These are phyloP conservation scores for Geranium brycei DNA, from an alignment of 345 rosid genomes.

Conservation along the genomic window DNA sequence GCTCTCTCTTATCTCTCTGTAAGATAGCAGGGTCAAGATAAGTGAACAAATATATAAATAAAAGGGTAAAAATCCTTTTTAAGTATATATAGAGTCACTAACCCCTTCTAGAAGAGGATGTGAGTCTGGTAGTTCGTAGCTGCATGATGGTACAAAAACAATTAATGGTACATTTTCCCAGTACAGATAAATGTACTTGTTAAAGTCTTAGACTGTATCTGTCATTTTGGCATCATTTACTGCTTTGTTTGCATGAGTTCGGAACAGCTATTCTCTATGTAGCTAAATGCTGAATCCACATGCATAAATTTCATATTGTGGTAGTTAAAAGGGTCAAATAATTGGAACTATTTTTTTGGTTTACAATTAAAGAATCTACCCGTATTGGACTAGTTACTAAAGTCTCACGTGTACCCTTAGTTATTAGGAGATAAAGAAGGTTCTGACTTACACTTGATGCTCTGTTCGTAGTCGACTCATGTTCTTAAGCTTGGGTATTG, in stretches of 20 bases:
- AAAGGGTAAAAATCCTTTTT: background rate
- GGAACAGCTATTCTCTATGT: no score
- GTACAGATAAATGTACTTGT: background rate
- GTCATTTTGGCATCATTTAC: background rate
- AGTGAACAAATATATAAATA: background rate
- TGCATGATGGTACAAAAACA: slow-evolving; percentile 11
- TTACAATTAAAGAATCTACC: background rate
- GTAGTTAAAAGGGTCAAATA: background rate
- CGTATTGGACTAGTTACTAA: background rate
- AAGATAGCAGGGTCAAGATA: background rate
- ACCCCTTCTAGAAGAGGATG: slow-evolving; percentile 41
- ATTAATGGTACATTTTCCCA: background rate
- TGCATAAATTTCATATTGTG: background rate
- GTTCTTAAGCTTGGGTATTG: slow-evolving; percentile 70
- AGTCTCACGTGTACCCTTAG: background rate
- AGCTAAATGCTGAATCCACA: no score
- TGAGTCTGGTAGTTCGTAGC: slow-evolving; percentile 48
- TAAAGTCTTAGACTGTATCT: background rate
- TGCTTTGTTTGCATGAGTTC: no score
- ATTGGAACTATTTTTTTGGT: background rate
- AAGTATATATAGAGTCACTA: background rate
- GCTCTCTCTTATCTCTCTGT: slow-evolving; percentile 38
- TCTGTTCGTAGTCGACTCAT: slow-evolving; percentile 78
- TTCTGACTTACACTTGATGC: slow-evolving; percentile 73
- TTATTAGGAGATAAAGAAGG: background rate